Base-by-base conservation (phyloP, 441 rosid species). In the Geranium incanum region DNA sequence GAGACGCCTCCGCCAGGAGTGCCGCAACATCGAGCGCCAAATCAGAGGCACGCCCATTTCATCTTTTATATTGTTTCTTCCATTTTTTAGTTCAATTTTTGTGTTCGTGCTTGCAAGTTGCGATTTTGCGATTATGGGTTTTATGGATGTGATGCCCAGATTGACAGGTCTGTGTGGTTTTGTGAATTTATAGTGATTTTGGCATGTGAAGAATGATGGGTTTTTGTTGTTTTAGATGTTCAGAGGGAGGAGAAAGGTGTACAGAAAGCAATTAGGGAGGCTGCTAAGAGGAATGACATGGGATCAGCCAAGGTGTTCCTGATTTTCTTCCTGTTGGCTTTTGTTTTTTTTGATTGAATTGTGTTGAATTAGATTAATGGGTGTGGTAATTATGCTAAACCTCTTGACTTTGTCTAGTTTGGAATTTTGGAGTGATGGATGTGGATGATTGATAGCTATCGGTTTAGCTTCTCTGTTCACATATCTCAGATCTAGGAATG, bases 261-360 rank as follows among this genome's bases (percentile, higher is more conserved):
- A 18, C 90, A 93, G 69, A 93, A 93, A 80, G 94, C 97, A 77
- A 93, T 93, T 37, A 89, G 72, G 80, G 95, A 90, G 18, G 92
- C 97, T 74, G 97, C 95, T 21, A 93, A 89, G 84, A 79, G 98
- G 36, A 90, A 90, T 67, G 97, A 89, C 84, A 83, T 93, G 80
- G 90, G 80, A 69, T 90, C 98, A 50, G 97, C 98, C 1, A 93
- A 93, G 95, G 97, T 89, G 72, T 12, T 19, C 23, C 23, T 33
- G n/a, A 7, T 52, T 38, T 9, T 19, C 16, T 41, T 76, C 39
- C 66, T 36, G n/a, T n/a, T 48, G 45, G 6, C 28, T 38, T 18
- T 43, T 64, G 57, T 11, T 18, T 13, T 21, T 21, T 28, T 59
- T 50, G 18, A n/a, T 41, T 23, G 5, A 36, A 50, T 72, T 43